Percentiles rank a stretch among this genome's conserved stretches.
These are phyloP conservation scores for Pseudocercospora ulei DNA, from an alignment of 2,329 filamentous ascomycete species.

Conservation along the genomic window DNA sequence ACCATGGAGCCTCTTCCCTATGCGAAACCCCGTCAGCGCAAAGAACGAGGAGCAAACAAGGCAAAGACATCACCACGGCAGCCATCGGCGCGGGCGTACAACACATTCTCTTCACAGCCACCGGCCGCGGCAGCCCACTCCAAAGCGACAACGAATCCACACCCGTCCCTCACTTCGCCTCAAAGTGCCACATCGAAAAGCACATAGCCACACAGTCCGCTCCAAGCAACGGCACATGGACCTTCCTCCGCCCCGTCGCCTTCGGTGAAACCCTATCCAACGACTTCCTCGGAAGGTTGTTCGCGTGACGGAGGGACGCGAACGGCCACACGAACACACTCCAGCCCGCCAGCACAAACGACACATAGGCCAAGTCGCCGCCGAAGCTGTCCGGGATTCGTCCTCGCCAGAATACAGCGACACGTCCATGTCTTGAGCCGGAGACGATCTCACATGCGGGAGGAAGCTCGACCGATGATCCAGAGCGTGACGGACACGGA, in stretches of 20 bases:
- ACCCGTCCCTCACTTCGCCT: slow-evolving; percentile 51
- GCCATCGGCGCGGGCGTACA: slow-evolving; percentile 47
- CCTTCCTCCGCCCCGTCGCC: slow-evolving; percentile 52
- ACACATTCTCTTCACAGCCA: slow-evolving; percentile 51
- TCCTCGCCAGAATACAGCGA: slow-evolving; percentile 37
- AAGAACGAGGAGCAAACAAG: slow-evolving; percentile 46
- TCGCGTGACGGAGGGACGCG: slow-evolving; percentile 40
- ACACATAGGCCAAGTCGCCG: slow-evolving; percentile 44
- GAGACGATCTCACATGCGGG: slow-evolving; percentile 45
- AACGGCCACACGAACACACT: slow-evolving; percentile 21
- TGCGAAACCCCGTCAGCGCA: slow-evolving; percentile 24
- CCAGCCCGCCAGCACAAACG: slow-evolving; percentile 37
- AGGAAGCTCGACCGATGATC: slow-evolving; percentile 41
- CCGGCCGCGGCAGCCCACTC: slow-evolving; percentile 49
- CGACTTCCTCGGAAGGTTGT: slow-evolving; percentile 43
- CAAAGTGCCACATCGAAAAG: slow-evolving; percentile 53
- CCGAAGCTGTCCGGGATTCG: slow-evolving; percentile 42
- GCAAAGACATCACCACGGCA: slow-evolving; percentile 51
- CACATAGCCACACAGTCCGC: slow-evolving; percentile 45
- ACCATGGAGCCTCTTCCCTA: slow-evolving; percentile 28
- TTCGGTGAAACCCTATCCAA: slow-evolving; percentile 53
- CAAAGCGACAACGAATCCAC: slow-evolving; percentile 47
- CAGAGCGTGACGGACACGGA: slow-evolving; percentile 40
- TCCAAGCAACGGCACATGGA: slow-evolving; percentile 46
- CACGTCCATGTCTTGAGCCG: slow-evolving; percentile 43